phyloP scores from a whole-genome alignment of 106 monocot genomes.

The Dioscorea alata region DNA sequence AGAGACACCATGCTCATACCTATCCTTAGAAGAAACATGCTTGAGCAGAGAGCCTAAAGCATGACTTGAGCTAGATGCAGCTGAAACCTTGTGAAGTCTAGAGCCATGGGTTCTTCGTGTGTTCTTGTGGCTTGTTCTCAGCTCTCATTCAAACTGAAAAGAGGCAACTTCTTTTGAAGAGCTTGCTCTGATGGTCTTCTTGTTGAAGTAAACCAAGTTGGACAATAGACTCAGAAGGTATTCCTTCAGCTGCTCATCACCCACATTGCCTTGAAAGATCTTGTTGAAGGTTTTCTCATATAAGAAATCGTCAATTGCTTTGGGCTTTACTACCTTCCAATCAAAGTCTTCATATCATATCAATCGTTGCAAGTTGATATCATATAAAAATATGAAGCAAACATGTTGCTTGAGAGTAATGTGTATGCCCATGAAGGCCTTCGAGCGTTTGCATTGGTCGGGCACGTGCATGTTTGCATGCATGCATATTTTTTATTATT shows the following conservation, averaged over 20 bases:
- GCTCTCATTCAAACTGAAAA: constrained; percentile 21
- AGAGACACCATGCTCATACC: constrained; percentile 9
- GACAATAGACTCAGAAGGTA: constrained; percentile 62
- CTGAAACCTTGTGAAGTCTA: constrained; percentile 8
- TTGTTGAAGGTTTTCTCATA: too few relatives aligned
- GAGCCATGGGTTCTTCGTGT: constrained; percentile 13
- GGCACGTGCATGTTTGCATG: too few relatives aligned
- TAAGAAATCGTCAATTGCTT: too few relatives aligned
- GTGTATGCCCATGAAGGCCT: too few relatives aligned
- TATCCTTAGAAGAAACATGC: constrained; percentile 16
- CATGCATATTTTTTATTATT: too few relatives aligned
- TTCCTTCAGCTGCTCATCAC: constrained; percentile 77
- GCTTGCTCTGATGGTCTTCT: constrained; percentile 32
- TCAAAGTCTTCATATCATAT: too few relatives aligned
- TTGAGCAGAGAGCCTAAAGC: constrained; percentile 6
- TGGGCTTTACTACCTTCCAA: too few relatives aligned
- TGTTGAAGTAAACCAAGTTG: constrained; percentile 60
- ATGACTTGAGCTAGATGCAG: constrained; percentile 13
- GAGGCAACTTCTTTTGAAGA: constrained; percentile 41
- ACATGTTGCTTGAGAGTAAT: too few relatives aligned
- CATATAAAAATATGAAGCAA: too few relatives aligned
- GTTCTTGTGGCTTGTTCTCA: constrained; percentile 30
- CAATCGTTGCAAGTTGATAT: too few relatives aligned
- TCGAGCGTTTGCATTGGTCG: too few relatives aligned
- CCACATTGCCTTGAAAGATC: too few relatives aligned